Evolutionary conservation across 192 early-diverging fungal genomes (phyloP).

Genomic region (Umbelopsis sp.): DNA sequence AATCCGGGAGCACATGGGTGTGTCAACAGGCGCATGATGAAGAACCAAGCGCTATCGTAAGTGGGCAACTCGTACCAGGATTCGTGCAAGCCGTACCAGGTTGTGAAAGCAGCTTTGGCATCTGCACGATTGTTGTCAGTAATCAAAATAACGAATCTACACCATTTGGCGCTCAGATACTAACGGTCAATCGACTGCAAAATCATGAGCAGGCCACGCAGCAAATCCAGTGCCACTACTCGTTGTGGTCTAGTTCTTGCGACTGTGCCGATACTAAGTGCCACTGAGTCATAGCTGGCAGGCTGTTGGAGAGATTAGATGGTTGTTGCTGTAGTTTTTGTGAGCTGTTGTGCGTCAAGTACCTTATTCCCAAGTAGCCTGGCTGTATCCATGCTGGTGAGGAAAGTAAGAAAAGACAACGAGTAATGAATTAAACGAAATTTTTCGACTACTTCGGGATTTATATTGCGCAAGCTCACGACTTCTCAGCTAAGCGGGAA

Average conservation of each 20-base stretch:
- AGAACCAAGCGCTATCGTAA: neutral
- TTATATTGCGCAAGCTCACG: no score
- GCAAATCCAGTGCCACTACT: conserved; percentile 24
- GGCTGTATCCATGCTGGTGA: no score
- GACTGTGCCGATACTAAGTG: neutral
- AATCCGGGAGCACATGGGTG: conserved; percentile 23
- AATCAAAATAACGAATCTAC: neutral
- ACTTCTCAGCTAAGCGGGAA: no score
- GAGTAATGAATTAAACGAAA: no score
- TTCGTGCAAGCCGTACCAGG: conserved; percentile 1
- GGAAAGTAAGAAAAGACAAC: no score
- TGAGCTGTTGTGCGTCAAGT: no score
- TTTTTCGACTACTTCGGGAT: no score
- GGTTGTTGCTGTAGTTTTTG: no score
- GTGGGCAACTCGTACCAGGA: neutral
- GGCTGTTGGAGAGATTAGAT: neutral
- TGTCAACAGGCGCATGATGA: conserved; percentile 14
- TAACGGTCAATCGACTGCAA: conserved; percentile 23
- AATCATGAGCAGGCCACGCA: conserved; percentile 24
- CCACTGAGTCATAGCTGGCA: neutral
- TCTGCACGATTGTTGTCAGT: neutral
- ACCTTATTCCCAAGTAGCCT: no score
- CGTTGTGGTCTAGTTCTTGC: neutral
- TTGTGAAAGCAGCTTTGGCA: conserved; percentile 6
- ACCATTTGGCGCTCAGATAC: neutral